Percentiles rank a stretch among this genome's conserved stretches.
These are phyloP conservation scores for Inga leiocalycina DNA, from an alignment of 306 rosid species.

Conservation along the genomic window DNA sequence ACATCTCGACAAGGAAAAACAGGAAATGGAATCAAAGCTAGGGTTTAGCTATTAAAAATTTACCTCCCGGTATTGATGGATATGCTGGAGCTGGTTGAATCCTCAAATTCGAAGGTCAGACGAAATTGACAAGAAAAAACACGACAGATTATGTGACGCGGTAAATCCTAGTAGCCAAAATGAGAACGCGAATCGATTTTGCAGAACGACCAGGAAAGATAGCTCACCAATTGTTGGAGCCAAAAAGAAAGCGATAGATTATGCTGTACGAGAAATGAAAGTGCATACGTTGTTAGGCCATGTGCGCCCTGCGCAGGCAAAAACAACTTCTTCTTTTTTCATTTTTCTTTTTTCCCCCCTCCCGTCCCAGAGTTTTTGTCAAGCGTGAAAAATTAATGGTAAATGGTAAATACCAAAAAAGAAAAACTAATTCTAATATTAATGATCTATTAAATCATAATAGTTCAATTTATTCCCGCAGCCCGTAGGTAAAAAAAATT, in stretches of 20 bases:
- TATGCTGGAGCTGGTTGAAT: constrained; percentile 38
- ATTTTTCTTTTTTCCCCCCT: too few relatives aligned
- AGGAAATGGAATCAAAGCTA: constrained; percentile 29
- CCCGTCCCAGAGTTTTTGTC: too few relatives aligned
- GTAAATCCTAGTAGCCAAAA: not conserved
- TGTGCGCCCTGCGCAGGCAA: not conserved
- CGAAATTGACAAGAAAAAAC: not conserved
- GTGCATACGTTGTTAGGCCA: not conserved
- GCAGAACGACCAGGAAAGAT: not conserved
- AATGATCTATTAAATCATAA: too few relatives aligned
- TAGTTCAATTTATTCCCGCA: too few relatives aligned
- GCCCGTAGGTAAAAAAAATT: too few relatives aligned
- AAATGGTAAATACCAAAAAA: too few relatives aligned
- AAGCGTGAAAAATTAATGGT: too few relatives aligned
- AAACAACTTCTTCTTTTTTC: too few relatives aligned
- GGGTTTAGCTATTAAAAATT: constrained; percentile 35
- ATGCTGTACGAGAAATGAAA: not conserved
- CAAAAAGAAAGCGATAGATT: constrained; percentile 26
- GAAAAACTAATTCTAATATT: too few relatives aligned
- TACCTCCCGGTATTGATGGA: constrained; percentile 59
- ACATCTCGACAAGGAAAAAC: constrained; percentile 5
- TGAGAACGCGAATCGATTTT: not conserved
- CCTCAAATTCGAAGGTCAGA: constrained; percentile 13
- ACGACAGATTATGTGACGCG: not conserved
- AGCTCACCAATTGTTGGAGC: not conserved